Percentiles rank a stretch among this genome's conserved stretches.
phyloP scores from a whole-genome alignment of 2,329 filamentous ascomycete species.

The Xylaria hypoxylon region DNA sequence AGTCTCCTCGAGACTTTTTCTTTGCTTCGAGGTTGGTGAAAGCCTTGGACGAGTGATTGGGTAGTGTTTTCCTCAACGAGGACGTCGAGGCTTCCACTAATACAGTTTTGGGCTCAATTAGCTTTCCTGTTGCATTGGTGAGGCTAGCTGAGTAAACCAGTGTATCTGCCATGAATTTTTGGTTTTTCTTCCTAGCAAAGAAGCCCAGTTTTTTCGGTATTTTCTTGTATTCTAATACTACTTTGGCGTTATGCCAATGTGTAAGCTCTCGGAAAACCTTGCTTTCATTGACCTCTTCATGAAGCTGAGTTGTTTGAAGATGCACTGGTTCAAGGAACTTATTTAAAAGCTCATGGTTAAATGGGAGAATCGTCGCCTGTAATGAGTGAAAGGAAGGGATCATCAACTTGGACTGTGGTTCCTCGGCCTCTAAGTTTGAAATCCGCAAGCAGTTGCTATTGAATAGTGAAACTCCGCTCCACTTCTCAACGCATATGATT shows the following conservation, averaged over 20 bases:
- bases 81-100: conserved; percentile 60
- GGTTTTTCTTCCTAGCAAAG: conserved; percentile 62
- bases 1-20: conserved; percentile 18
- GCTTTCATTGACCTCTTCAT: conserved; percentile 43
- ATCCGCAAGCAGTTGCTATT: conserved; percentile 11
- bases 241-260: conserved; percentile 74
- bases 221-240: conserved; percentile 58
- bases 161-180: conserved; percentile 76
- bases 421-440: conserved; percentile 6
- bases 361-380: conserved; percentile 54
- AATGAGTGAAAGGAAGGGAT: neutral
- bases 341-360: conserved; percentile 61
- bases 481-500: conserved; percentile 25
- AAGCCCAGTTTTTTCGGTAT: conserved; percentile 45
- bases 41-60: conserved; percentile 17
- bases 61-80: conserved; percentile 24
- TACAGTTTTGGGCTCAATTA: conserved; percentile 72
- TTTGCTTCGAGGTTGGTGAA: neutral
- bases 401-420: neutral
- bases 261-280: conserved; percentile 61
- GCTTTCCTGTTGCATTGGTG: conserved; percentile 72
- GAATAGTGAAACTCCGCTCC: conserved; percentile 27
- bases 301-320: conserved; percentile 49
- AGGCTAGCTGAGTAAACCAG: conserved; percentile 76
- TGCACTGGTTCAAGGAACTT: conserved; percentile 58